Evolutionary conservation across 768 basidiomycete species (phyloP).

Genomic region (Rubroboletus satanas): DNA sequence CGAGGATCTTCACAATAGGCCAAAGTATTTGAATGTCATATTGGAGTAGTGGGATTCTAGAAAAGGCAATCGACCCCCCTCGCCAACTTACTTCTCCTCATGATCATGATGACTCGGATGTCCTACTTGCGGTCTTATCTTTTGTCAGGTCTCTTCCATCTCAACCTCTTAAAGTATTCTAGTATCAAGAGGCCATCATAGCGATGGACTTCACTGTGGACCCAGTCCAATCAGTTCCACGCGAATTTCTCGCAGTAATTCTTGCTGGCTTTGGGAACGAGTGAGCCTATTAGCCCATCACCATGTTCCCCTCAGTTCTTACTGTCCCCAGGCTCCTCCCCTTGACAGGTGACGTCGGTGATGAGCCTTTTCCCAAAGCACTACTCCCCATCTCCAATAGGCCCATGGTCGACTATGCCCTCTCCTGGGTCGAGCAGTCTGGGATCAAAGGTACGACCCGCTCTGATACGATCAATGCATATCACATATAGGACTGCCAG

Average conservation of each 20-base stretch:
- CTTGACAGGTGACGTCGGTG: constrained; percentile 73
- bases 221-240: constrained; percentile 48
- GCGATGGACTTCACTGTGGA: constrained; percentile 64
- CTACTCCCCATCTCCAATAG: constrained; percentile 84
- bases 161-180: neutral
- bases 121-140: neutral
- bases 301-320: neutral
- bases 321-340: constrained; percentile 56
- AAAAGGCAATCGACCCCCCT: constrained; percentile 20
- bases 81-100: neutral
- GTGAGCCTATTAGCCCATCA: constrained; percentile 40
- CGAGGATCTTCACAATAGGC: neutral
- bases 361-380: constrained; percentile 81
- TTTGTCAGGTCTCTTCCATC: neutral
- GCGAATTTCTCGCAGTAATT: constrained; percentile 85
- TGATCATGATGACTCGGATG: constrained; percentile 8
- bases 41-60: constrained; percentile 2
- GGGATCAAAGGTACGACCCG: constrained; percentile 67
- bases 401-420: constrained; percentile 78
- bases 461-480: constrained; percentile 1
- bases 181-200: neutral
- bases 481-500: constrained; percentile 37
- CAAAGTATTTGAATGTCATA: too few species aligned
- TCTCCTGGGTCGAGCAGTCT: constrained; percentile 84
- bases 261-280: constrained; percentile 91